A percentile compares a stretch with the other conserved stretches of the same genome.
Conservation (phyloP, 106 monocot species). For the Platanthera zijinensis region DNA sequence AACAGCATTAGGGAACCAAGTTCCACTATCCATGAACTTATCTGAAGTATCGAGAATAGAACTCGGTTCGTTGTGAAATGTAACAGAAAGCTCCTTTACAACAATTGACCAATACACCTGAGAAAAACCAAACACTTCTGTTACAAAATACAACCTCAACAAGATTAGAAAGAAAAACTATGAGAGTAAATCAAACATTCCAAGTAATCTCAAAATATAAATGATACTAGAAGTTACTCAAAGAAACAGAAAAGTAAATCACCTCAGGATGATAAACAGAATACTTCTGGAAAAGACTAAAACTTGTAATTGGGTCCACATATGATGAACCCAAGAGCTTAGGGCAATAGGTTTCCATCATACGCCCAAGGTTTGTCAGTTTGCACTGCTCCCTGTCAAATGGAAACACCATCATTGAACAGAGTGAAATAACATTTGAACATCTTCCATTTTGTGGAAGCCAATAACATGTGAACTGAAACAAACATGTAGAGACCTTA, state of each 20-base stretch:
- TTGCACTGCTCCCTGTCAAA: slow-evolving; percentile 35
- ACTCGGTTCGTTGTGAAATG: slow-evolving; percentile 52
- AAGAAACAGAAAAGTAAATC: slow-evolving; percentile 2
- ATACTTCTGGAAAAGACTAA: slow-evolving; percentile 56
- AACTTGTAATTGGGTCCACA: slow-evolving; percentile 73
- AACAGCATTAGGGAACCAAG: slow-evolving; percentile 67
- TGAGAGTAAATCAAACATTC: neutral
- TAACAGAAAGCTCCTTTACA: slow-evolving; percentile 62
- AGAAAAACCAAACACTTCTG: slow-evolving; percentile 7
- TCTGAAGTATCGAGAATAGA: slow-evolving; percentile 59
- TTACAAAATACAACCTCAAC: neutral
- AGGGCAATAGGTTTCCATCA: slow-evolving; percentile 67
- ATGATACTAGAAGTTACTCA: neutral
- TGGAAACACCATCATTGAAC: neutral
- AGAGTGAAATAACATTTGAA: neutral
- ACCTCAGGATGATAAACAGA: slow-evolving; percentile 67
- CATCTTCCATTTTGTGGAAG: neutral
- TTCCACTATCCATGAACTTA: slow-evolving; percentile 46
- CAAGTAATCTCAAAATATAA: neutral
- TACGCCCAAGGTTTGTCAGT: slow-evolving; percentile 60
- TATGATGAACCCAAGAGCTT: slow-evolving; percentile 68
- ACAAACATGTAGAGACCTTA: neutral
- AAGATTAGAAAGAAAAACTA: neutral
- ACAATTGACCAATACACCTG: slow-evolving; percentile 86
- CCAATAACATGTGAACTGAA: neutral